Base-by-base conservation (phyloP, 2,329 filamentous ascomycete species). In the Diaporthe ilicicola region DNA sequence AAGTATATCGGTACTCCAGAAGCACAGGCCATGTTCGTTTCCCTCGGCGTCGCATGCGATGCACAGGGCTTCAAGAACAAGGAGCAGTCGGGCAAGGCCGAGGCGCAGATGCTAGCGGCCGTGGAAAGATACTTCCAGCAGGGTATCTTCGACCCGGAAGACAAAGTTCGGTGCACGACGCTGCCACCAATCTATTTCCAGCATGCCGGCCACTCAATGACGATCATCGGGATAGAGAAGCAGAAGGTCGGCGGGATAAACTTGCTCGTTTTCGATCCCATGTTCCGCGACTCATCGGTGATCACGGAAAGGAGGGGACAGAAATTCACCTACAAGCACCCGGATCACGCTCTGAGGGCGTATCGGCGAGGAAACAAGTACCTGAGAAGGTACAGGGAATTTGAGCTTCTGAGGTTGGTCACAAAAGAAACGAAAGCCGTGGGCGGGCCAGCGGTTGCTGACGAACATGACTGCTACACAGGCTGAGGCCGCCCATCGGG, bases 1-100 rank as follows among this genome's bases (percentile, higher is more conserved):
- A 98, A 98, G 80, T 98, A 96, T 78, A 98, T 98, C 75, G 95
- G 95, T 19, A 98, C 95, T 1, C 91, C 94, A 10, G 95, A 98
- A 92, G 94, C 93, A 7, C 89, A 95, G 80, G 93, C 94, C 9
- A 87, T 97, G 74, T 92, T 97, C 75, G 82, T 87, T 44, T 90
- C 89, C 74, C 84, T 95, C 9, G 84, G 88, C 4, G 93, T 97
- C 72, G 84, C 86, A 87, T 93, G 90, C 74, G 87, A 91, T 68
- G 90, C 91, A 1, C 88, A 87, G 75, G 90, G 87, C 15, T 88
- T 93, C 74, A 82, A 86, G 82, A 73, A 85, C 77, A 73, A 82
- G 81, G 76, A 83, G 80, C 50, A 66, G 13, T 71, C 83, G 74
- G 77, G 87, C 73, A 82, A 79, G 29, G 84, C 86, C 15, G 83